phyloP scores from a whole-genome alignment of 2,329 filamentous ascomycete genomes.

The Penicillium sp. region DNA sequence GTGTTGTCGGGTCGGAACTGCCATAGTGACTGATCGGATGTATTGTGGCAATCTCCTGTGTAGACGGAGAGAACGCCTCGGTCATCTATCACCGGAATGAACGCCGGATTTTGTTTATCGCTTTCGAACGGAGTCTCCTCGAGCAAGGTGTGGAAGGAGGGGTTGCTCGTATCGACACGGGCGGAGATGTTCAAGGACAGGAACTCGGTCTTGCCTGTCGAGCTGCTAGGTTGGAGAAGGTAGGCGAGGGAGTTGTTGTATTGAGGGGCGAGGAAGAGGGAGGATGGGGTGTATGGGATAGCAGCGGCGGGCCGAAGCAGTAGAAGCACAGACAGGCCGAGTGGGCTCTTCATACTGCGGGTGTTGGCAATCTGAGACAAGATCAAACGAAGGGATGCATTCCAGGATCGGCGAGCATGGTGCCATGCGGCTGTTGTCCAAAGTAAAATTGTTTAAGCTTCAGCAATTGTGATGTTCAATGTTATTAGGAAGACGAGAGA shows the following conservation, averaged over 20 bases:
- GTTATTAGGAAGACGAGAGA: not conserved
- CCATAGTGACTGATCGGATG: constrained; percentile 59
- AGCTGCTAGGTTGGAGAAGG: constrained; percentile 58
- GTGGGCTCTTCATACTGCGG: constrained; percentile 14
- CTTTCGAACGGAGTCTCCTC: constrained; percentile 25
- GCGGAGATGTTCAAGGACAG: constrained; percentile 62
- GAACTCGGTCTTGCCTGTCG: constrained; percentile 49
- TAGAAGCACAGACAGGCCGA: constrained; percentile 10
- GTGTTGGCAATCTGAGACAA: constrained; percentile 21
- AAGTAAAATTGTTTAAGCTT: not conserved
- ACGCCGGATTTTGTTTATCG: constrained; percentile 55
- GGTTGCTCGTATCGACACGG: constrained; percentile 47
- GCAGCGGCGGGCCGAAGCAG: constrained; percentile 31
- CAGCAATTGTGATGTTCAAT: not conserved
- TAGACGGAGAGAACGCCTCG: constrained; percentile 69
- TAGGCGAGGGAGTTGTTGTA: constrained; percentile 58
- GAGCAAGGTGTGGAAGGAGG: constrained; percentile 30
- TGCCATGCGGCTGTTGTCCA: constrained; percentile 15
- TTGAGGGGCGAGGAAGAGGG: constrained; percentile 56
- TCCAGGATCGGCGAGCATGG: constrained; percentile 25
- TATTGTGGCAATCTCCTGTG: constrained; percentile 63
- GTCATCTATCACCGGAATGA: constrained; percentile 61
- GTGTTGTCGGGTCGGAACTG: constrained; percentile 52
- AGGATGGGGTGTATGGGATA: constrained; percentile 74
- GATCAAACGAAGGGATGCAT: constrained; percentile 19